Conservation (phyloP, 208 protist species). For the Crithidia brevicula region DNA sequence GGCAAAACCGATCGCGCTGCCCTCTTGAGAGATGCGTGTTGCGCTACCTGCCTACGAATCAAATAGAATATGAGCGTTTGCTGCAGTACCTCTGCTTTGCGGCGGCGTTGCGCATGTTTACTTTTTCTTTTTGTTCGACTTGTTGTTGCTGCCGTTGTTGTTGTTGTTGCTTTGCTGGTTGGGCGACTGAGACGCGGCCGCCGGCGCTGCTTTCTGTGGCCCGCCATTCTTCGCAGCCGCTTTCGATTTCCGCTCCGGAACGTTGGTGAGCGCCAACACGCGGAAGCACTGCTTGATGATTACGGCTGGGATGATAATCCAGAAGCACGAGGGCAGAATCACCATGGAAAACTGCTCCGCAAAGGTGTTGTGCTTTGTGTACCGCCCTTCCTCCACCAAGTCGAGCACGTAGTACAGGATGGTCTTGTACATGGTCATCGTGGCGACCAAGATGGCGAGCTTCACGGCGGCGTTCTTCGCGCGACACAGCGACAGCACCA, state of each 20-base stretch:
- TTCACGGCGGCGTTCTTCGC: conserved; percentile 35
- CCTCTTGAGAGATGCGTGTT: too few species aligned
- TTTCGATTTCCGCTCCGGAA: conserved; percentile 3
- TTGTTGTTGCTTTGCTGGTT: neutral
- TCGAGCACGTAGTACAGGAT: conserved; percentile 77
- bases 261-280: conserved; percentile 20
- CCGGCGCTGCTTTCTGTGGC: neutral
- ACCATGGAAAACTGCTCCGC: conserved; percentile 61
- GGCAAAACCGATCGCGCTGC: too few species aligned
- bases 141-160: conserved; percentile 2
- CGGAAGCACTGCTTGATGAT: conserved; percentile 54
- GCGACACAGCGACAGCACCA: conserved; percentile 33
- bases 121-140: conserved; percentile 22
- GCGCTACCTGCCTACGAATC: too few species aligned
- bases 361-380: conserved; percentile 68
- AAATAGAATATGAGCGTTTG: too few species aligned
- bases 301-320: conserved; percentile 61
- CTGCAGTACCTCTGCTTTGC: too few species aligned
- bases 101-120: too few species aligned
- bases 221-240: neutral
- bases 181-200: neutral
- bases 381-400: conserved; percentile 57
- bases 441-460: conserved; percentile 46
- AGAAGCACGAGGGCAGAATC: conserved; percentile 61
- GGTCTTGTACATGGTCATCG: conserved; percentile 89